Base-by-base conservation (phyloP, 805 yeast species). In the Yamadazyma insecticola region DNA sequence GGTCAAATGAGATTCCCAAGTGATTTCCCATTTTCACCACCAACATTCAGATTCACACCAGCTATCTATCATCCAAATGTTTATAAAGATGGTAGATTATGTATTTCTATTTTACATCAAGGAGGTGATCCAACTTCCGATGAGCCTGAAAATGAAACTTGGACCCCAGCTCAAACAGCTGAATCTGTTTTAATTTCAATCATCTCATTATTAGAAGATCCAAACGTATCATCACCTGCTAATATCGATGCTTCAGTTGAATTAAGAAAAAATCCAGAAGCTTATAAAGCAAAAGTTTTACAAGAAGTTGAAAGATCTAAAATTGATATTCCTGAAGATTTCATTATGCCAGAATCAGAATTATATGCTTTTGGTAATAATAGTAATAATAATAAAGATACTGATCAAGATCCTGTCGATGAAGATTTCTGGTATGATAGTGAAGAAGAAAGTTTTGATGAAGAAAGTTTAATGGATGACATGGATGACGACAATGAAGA, bases 41-140 rank as follows among this genome's bases (percentile, higher is more conserved):
- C 97, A 25, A 76, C 82, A 22, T 90, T 88, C 64, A 70, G 94
- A 46, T 90, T 90, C 67, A 81, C 90, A 6, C 96, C 97, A 10
- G 81, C 95, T 25, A 85, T 90, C 45, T 89, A 78, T 62, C 97
- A 90, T 51, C 97, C 97, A 16, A 90, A 90, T 55, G 95, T 90
- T 33, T 90, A 90, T 61, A 74, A 86, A 39, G 96, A 89, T 58
- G 97, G 97, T 12, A 66, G 94, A 44, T 70, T 92, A 28, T 90
- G 97, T 67, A 88, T 89, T 39, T 86, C 96, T 31, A 90, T 90
- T 41, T 68, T 90, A 39, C 97, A 90, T 58, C 85, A 81, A 44
- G 83, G 90, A 12, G 97, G 96, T 15, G 95, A 88, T 53, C 84
- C 83, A 13, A 81, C 90, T 30, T 74, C 85, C 22, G 96, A 87